phyloP scores from a whole-genome alignment of 352 stramenopile genomes.

The Globisporangium acanthophoron region DNA sequence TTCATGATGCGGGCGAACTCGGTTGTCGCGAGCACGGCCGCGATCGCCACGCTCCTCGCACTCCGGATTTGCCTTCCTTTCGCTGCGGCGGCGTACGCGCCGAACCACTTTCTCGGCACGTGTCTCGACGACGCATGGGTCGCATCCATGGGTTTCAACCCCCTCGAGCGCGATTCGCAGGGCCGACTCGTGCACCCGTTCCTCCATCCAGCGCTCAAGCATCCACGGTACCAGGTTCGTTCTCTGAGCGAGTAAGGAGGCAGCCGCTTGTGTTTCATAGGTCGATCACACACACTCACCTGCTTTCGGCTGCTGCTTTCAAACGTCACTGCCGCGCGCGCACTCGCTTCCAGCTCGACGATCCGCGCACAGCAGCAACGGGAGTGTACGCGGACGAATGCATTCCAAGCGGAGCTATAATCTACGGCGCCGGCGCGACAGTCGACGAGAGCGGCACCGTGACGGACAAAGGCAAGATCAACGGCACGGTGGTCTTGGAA shows the following conservation, averaged over 20 bases:
- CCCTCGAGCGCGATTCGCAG: conserved; percentile 18
- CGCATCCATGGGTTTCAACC: conserved; percentile 14
- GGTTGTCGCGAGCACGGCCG: no score
- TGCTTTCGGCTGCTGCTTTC: no score
- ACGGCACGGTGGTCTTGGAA: conserved; percentile 27
- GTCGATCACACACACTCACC: background rate
- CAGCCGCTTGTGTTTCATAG: no score
- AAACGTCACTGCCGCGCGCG: conserved; percentile 6
- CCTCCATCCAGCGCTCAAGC: conserved; percentile 26
- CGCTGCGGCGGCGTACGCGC: conserved; percentile 1
- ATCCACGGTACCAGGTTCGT: conserved; percentile 25
- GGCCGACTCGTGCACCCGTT: conserved; percentile 33
- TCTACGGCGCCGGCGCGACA: background rate
- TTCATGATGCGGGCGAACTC: no score
- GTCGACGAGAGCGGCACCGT: conserved; percentile 1
- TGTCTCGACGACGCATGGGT: conserved; percentile 40
- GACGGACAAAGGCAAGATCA: conserved; percentile 8
- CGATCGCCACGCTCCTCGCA: no score
- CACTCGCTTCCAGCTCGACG: background rate
- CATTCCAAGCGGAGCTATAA: background rate
- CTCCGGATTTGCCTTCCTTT: no score
- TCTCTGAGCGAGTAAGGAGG: no score
- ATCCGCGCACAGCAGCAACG: background rate
- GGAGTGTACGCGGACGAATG: conserved; percentile 4
- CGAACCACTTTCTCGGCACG: conserved; percentile 42